Conservation (phyloP, 345 rosid species). For the Crucihimalaya himalaica region DNA sequence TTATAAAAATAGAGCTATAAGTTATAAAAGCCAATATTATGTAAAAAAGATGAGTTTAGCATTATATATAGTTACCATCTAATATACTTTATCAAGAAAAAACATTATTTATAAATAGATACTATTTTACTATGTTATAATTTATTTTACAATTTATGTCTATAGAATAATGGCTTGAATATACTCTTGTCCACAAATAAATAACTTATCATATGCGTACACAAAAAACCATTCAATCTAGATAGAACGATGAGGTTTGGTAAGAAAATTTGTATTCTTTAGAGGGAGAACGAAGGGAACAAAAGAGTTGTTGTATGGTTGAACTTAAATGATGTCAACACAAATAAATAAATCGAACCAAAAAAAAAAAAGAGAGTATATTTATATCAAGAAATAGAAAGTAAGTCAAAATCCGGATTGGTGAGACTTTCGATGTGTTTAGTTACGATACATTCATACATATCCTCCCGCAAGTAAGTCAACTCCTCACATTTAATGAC, state of each 20-base stretch:
- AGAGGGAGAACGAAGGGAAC: slow-evolving; percentile 21
- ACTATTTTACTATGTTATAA: too few relatives aligned
- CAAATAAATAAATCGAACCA: neutral
- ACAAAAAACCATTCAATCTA: neutral
- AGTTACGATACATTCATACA: slow-evolving; percentile 22
- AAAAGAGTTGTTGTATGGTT: slow-evolving; percentile 39
- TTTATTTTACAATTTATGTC: too few relatives aligned
- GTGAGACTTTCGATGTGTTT: slow-evolving; percentile 31
- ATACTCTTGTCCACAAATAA: too few relatives aligned
- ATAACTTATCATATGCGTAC: neutral
- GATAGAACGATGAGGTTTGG: slow-evolving; percentile 7
- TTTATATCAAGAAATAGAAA: neutral
- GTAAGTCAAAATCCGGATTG: slow-evolving; percentile 32
- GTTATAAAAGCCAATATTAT: too few relatives aligned
- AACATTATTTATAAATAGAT: too few relatives aligned
- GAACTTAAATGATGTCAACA: slow-evolving; percentile 39
- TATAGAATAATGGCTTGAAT: too few relatives aligned
- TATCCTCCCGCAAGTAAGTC: slow-evolving; percentile 23
- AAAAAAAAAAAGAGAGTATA: neutral
- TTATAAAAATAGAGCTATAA: too few relatives aligned
- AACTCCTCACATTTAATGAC: slow-evolving; percentile 36
- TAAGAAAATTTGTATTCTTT: slow-evolving; percentile 18
- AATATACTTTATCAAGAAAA: too few relatives aligned
- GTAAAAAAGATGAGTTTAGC: too few relatives aligned
- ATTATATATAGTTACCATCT: too few relatives aligned